phyloP scores from a whole-genome alignment of 1,284 basidiomycete genomes.

The Austroboletus niveus region DNA sequence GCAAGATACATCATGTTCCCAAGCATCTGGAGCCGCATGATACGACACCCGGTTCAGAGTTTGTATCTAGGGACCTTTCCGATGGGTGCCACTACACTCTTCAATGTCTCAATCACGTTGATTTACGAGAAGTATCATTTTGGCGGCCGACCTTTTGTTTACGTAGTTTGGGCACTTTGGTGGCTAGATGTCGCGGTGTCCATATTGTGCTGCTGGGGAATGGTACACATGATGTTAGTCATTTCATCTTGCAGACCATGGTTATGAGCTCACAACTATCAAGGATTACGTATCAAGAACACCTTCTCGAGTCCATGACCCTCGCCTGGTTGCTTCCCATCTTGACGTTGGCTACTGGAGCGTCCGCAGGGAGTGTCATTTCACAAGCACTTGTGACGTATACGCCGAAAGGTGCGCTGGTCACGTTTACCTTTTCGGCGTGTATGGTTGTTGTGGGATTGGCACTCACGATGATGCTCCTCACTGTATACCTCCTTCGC shows the following conservation, averaged over 20 bases:
- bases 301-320: slow-evolving; percentile 54
- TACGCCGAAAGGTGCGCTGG: slow-evolving; percentile 47
- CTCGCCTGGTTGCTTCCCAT: slow-evolving; percentile 73
- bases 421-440: slow-evolving; percentile 52
- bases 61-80: slow-evolving; percentile 69
- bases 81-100: slow-evolving; percentile 70
- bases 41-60: slow-evolving; percentile 61
- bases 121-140: slow-evolving; percentile 44
- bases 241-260: background rate
- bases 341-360: slow-evolving; percentile 67
- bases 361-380: slow-evolving; percentile 63
- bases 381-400: slow-evolving; percentile 46
- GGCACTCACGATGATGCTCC: slow-evolving; percentile 52
- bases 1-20: slow-evolving; percentile 58
- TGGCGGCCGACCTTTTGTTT: slow-evolving; percentile 56
- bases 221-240: slow-evolving; percentile 64
- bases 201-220: slow-evolving; percentile 57
- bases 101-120: slow-evolving; percentile 48
- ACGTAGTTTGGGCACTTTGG: slow-evolving; percentile 70
- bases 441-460: slow-evolving; percentile 61
- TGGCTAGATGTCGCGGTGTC: slow-evolving; percentile 67
- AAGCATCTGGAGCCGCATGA: slow-evolving; percentile 52
- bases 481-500: slow-evolving; percentile 49
- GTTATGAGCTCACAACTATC: slow-evolving; percentile 3
- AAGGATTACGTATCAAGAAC: slow-evolving; percentile 63